A percentile compares a stretch with the other conserved stretches of the same genome.
Evolutionary conservation across 192 early-diverging fungal genomes (phyloP).

Genomic region (Spizellomyces punctatus): DNA sequence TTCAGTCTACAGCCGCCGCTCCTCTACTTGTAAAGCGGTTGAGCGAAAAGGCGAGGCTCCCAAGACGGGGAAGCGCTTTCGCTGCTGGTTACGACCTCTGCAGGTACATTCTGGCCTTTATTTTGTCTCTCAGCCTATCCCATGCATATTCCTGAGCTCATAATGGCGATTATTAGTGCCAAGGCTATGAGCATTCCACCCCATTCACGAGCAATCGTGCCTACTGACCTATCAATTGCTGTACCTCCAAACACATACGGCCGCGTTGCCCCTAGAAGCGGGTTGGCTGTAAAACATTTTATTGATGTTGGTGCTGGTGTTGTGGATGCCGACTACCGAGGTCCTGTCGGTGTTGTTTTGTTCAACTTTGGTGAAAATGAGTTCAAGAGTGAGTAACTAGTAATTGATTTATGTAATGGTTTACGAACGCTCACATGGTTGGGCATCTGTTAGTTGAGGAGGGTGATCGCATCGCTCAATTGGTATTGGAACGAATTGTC

Average conservation of each 20-base stretch:
- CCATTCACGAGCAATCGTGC: slow-evolving; percentile 74
- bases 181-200: slow-evolving; percentile 64
- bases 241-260: slow-evolving; percentile 90
- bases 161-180: slow-evolving; percentile 23
- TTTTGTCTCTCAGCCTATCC: not conserved
- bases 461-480: slow-evolving; percentile 95
- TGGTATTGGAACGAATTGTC: slow-evolving; percentile 85
- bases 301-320: slow-evolving; percentile 91
- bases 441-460: slow-evolving; percentile 56
- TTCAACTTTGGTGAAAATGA: slow-evolving; percentile 85
- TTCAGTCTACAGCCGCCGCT: not conserved
- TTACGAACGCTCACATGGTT: not conserved
- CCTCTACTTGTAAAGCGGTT: slow-evolving; percentile 72
- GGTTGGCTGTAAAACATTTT: slow-evolving; percentile 88
- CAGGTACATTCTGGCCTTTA: slow-evolving; percentile 27
- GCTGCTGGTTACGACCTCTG: slow-evolving; percentile 96
- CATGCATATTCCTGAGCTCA: not conserved
- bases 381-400: slow-evolving; percentile 44
- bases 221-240: slow-evolving; percentile 84
- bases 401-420: not conserved
- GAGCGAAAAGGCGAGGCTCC: slow-evolving; percentile 72
- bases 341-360: slow-evolving; percentile 79
- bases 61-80: slow-evolving; percentile 73
- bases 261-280: slow-evolving; percentile 91
- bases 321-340: slow-evolving; percentile 90